phyloP scores from a whole-genome alignment of 192 early-diverging fungal species.

The Entomortierella beljakovae region DNA sequence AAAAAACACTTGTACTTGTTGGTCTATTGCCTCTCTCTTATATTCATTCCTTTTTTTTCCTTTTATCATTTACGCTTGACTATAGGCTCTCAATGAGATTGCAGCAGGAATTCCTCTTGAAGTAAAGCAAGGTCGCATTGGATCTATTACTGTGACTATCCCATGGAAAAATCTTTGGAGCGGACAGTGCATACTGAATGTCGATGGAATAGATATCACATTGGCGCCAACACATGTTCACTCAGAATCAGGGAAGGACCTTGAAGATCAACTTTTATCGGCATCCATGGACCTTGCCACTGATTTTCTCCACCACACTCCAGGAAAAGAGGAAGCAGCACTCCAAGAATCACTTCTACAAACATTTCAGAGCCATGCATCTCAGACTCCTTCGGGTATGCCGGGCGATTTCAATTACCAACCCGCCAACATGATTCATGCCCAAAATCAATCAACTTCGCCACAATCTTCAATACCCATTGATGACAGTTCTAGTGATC shows the following conservation, averaged over 20 bases:
- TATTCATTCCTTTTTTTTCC: too few relatives aligned
- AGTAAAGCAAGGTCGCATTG: constrained; percentile 76
- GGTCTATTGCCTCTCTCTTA: too few relatives aligned
- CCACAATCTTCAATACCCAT: constrained; percentile 5
- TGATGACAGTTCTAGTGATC: not conserved
- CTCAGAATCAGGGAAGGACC: constrained; percentile 1
- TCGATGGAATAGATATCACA: constrained; percentile 74
- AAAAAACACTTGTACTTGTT: too few relatives aligned
- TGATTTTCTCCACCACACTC: constrained; percentile 80
- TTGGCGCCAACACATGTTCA: constrained; percentile 54
- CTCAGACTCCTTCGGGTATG: constrained; percentile 34
- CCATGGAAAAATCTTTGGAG: constrained; percentile 90
- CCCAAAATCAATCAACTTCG: constrained; percentile 5
- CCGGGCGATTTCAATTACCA: constrained; percentile 45
- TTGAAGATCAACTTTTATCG: constrained; percentile 71
- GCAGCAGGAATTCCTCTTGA: constrained; percentile 74
- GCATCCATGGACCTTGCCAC: constrained; percentile 90
- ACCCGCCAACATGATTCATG: constrained; percentile 9
- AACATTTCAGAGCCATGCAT: constrained; percentile 56
- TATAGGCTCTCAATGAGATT: constrained; percentile 81
- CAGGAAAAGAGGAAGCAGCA: constrained; percentile 73
- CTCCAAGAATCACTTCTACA: constrained; percentile 65
- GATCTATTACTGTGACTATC: constrained; percentile 73
- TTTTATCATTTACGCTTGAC: too few relatives aligned
- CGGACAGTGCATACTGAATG: constrained; percentile 79